A percentile compares a stretch with the other conserved stretches of the same genome.
These are phyloP conservation scores for Hymenoscyphus fraxineus DNA, from an alignment of 2,329 filamentous ascomycete genomes.

Conservation along the genomic window DNA sequence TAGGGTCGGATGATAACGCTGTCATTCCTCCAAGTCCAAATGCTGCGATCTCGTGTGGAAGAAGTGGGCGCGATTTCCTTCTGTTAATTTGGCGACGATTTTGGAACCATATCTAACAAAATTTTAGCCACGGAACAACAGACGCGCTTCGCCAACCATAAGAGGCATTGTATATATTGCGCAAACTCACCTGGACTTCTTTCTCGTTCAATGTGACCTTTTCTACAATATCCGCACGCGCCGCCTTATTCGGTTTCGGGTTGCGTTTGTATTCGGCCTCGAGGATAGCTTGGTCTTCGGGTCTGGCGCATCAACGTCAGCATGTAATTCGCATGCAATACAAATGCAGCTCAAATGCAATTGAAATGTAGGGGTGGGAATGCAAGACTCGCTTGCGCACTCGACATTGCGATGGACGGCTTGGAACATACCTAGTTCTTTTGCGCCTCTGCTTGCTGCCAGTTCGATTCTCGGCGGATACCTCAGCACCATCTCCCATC, in stretches of 20 bases:
- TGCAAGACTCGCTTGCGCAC: not conserved
- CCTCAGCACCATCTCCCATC: conserved; percentile 24
- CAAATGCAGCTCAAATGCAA: not conserved
- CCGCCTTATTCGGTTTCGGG: conserved; percentile 85
- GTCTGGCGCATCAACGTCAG: conserved; percentile 47
- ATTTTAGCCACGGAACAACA: conserved; percentile 17
- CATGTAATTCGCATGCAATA: not conserved
- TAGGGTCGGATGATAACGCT: conserved; percentile 32
- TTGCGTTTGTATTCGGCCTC: conserved; percentile 82
- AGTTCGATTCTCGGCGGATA: conserved; percentile 35
- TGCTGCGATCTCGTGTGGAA: conserved; percentile 69
- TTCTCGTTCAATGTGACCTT: conserved; percentile 83
- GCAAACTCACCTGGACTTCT: conserved; percentile 78
- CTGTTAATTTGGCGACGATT: conserved; percentile 91
- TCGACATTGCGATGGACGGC: conserved; percentile 20
- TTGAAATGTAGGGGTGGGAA: not conserved
- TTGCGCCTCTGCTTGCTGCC: conserved; percentile 49
- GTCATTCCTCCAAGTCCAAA: conserved; percentile 46
- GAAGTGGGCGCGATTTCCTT: conserved; percentile 79
- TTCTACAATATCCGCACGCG: conserved; percentile 78
- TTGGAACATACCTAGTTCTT: conserved; percentile 54
- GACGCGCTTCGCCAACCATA: conserved; percentile 16
- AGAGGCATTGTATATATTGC: conserved; percentile 7
- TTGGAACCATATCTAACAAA: conserved; percentile 90
- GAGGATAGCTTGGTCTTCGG: conserved; percentile 83